Percentiles rank a stretch among this genome's conserved stretches.
phyloP scores from a whole-genome alignment of 2,329 filamentous ascomycete species.

The Helminthosporium solani region DNA sequence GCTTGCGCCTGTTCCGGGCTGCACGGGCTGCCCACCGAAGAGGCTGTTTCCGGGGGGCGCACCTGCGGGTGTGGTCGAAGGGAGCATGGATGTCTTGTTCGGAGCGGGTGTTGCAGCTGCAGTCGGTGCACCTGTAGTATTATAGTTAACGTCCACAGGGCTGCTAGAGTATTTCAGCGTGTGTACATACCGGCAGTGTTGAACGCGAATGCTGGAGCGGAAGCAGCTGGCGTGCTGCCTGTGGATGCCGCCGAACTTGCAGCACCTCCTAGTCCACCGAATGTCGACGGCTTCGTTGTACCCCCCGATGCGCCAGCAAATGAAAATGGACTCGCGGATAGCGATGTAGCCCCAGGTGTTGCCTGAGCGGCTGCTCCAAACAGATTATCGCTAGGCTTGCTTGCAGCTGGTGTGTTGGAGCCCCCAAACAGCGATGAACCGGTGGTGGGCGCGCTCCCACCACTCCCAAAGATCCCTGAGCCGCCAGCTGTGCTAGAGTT shows the following conservation, averaged over 20 bases:
- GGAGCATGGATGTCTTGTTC: conserved; percentile 39
- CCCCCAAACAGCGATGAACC: conserved; percentile 28
- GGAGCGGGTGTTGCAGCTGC: conserved; percentile 37
- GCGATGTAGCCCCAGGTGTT: conserved; percentile 23
- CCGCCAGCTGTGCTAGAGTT: conserved; percentile 14
- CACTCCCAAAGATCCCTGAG: conserved; percentile 28
- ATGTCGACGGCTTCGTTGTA: conserved; percentile 27
- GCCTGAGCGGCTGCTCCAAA: conserved; percentile 26
- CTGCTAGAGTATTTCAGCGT: neutral
- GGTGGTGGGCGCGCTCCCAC: conserved; percentile 16
- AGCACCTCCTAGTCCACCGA: conserved; percentile 18
- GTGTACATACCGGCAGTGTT: conserved; percentile 18
- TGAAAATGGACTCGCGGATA: conserved; percentile 7
- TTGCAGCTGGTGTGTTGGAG: conserved; percentile 30
- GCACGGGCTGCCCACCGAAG: conserved; percentile 25
- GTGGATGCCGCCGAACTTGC: conserved; percentile 15
- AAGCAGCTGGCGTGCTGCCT: conserved; percentile 18
- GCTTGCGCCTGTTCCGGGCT: conserved; percentile 14
- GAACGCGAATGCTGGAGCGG: conserved; percentile 19
- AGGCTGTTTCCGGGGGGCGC: conserved; percentile 35
- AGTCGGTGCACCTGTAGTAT: conserved; percentile 18
- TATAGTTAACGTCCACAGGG: neutral
- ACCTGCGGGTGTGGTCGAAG: conserved; percentile 44
- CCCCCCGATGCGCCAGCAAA: conserved; percentile 17
- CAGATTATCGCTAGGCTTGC: conserved; percentile 26